A percentile compares a stretch with the other conserved stretches of the same genome.
Conservation (phyloP, 169 alveolate genomes). For the Amoebophrya sp. region DNA sequence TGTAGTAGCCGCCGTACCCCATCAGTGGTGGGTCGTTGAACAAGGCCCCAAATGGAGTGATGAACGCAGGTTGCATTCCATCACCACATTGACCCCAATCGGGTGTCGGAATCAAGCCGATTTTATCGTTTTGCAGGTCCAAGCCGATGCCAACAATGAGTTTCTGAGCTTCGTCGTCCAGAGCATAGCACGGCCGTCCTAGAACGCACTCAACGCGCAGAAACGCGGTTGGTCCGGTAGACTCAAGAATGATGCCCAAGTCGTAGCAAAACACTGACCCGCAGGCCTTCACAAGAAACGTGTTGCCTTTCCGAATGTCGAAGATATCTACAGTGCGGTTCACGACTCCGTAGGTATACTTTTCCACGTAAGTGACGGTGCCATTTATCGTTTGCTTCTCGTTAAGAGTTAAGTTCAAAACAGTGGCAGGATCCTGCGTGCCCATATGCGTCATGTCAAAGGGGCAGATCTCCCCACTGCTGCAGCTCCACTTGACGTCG, state of each 20-base stretch:
- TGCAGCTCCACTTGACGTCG: not conserved
- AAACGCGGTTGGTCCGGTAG: not conserved
- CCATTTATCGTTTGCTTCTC: not conserved
- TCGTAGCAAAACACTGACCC: not conserved
- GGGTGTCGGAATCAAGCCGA: not conserved
- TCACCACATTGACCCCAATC: constrained; percentile 16
- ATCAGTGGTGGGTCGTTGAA: constrained; percentile 1
- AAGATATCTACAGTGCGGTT: not conserved
- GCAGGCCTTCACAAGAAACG: not conserved
- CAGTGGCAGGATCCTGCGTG: constrained; percentile 1
- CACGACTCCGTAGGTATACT: not conserved
- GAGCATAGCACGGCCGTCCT: constrained; percentile 12
- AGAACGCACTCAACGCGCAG: not conserved
- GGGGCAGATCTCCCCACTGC: not conserved
- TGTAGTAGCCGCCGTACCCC: not conserved
- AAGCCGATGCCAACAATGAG: not conserved
- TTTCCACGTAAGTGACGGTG: not conserved
- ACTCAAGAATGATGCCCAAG: not conserved
- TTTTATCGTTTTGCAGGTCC: not conserved
- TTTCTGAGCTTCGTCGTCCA: not conserved
- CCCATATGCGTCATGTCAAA: not conserved
- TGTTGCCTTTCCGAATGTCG: not conserved
- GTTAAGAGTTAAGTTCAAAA: not conserved
- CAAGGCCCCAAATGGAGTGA: not conserved
- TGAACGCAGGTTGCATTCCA: not conserved